Evolutionary conservation across 441 rosid genomes (phyloP).

Genomic region (Populus hybrid): DNA sequence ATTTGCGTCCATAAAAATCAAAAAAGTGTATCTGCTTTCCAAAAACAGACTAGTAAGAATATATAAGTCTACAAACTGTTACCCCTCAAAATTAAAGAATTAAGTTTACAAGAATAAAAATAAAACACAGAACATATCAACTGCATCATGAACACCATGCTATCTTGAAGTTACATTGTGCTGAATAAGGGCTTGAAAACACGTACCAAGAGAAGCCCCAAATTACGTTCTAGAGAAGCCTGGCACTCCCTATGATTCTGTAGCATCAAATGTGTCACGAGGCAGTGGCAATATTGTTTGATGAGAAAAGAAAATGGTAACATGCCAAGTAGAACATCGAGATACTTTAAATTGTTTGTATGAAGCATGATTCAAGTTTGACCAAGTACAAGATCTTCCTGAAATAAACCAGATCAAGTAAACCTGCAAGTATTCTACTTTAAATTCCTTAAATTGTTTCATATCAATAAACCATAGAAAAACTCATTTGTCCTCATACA

Average conservation of each 20-base stretch:
- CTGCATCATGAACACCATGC: neutral
- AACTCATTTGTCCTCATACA: neutral
- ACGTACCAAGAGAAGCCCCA: slow-evolving; percentile 86
- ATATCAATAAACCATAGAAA: neutral
- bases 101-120: neutral
- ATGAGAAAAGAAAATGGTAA: neutral
- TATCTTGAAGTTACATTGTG: neutral
- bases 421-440: no score
- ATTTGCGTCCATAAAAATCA: slow-evolving; percentile 80
- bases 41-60: slow-evolving; percentile 14
- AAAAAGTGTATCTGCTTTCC: slow-evolving; percentile 69
- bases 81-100: neutral
- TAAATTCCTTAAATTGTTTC: neutral
- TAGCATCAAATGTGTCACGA: slow-evolving; percentile 20
- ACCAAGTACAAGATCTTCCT: no score
- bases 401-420: no score
- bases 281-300: slow-evolving; percentile 10
- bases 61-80: neutral
- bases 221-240: slow-evolving; percentile 62
- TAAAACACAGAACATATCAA: neutral
- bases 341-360: neutral
- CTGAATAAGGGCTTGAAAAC: slow-evolving; percentile 8
- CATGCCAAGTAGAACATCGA: neutral
- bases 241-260: slow-evolving; percentile 57
- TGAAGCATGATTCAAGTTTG: neutral